Percentiles rank a stretch among this genome's conserved stretches.
These are phyloP conservation scores for Aulographum hederae DNA, from an alignment of 2,329 filamentous ascomycete genomes.

Conservation along the genomic window DNA sequence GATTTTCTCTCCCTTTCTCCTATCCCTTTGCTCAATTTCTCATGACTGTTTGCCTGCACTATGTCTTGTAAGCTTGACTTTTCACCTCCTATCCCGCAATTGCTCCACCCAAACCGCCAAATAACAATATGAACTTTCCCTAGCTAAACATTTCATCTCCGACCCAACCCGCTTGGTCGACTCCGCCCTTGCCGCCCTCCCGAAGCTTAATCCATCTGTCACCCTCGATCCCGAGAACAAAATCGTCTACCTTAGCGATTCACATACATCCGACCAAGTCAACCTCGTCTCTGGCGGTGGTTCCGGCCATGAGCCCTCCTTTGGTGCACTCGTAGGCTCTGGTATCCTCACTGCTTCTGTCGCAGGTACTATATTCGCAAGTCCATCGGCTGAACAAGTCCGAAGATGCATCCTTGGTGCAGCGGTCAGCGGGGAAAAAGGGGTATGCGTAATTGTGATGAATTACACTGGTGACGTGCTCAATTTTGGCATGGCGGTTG, in stretches of 20 bases:
- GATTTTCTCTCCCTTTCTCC: too few species aligned
- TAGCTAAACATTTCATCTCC: conserved; percentile 14
- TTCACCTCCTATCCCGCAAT: too few species aligned
- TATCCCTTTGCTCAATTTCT: too few species aligned
- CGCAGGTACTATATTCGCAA: conserved; percentile 12
- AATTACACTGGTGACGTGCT: conserved; percentile 37
- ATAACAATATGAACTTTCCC: too few species aligned
- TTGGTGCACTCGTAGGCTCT: conserved; percentile 9
- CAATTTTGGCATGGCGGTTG: conserved; percentile 85
- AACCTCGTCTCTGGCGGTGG: conserved; percentile 11
- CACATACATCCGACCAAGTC: conserved; percentile 7
- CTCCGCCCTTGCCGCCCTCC: conserved; percentile 6
- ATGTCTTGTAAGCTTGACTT: too few species aligned
- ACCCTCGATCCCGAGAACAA: conserved; percentile 43
- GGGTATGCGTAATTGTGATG: background rate
- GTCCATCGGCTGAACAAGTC: conserved; percentile 10
- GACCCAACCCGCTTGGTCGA: background rate
- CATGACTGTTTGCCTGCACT: too few species aligned
- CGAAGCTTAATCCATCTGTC: conserved; percentile 61
- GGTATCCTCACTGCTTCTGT: conserved; percentile 10
- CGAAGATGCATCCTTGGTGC: background rate
- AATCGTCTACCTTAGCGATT: background rate
- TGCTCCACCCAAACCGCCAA: too few species aligned
- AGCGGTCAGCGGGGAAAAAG: background rate
- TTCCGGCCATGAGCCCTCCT: conserved; percentile 12